A percentile compares a stretch with the other conserved stretches of the same genome.
Conservation (phyloP, 306 rosid species). For the Quercus wislizeni region DNA sequence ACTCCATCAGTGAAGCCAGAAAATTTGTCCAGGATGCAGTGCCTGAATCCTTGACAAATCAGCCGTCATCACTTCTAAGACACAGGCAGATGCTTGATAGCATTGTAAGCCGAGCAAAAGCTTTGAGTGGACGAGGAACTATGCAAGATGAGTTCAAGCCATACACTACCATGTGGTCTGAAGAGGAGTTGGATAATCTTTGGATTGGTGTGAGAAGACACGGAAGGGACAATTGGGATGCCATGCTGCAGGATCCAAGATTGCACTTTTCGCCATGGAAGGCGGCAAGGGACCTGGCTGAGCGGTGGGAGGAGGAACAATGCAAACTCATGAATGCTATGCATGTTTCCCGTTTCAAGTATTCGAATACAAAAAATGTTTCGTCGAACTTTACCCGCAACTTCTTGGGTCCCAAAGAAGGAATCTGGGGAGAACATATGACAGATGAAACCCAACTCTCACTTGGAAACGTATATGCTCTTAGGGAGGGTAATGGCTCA, state of each 20-base stretch:
- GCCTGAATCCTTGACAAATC: conserved; percentile 31
- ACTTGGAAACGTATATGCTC: conserved; percentile 36
- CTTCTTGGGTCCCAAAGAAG: conserved; percentile 29
- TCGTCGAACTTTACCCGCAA: conserved; percentile 22
- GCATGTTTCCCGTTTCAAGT: conserved; percentile 31
- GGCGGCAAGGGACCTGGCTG: conserved; percentile 57
- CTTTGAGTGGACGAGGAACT: conserved; percentile 36
- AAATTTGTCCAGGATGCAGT: conserved; percentile 36
- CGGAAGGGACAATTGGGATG: conserved; percentile 63
- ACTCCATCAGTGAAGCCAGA: conserved; percentile 33
- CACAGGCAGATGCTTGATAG: conserved; percentile 46
- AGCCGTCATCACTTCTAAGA: conserved; percentile 28
- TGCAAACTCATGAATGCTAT: conserved; percentile 39
- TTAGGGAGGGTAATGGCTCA: conserved; percentile 28
- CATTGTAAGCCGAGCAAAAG: conserved; percentile 43
- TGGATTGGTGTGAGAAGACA: conserved; percentile 81
- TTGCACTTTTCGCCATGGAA: conserved; percentile 52
- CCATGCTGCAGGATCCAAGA: conserved; percentile 63
- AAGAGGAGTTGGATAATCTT: conserved; percentile 74
- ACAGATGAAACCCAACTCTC: conserved; percentile 38
- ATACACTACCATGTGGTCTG: conserved; percentile 45
- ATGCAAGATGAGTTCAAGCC: conserved; percentile 37
- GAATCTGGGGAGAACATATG: conserved; percentile 32
- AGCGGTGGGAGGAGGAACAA: conserved; percentile 65
- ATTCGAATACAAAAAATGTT: conserved; percentile 29